Percentiles rank a stretch among this genome's conserved stretches.
These are phyloP conservation scores for Chytriomyces confervae DNA, from an alignment of 192 early-diverging fungal genomes.

Conservation along the genomic window DNA sequence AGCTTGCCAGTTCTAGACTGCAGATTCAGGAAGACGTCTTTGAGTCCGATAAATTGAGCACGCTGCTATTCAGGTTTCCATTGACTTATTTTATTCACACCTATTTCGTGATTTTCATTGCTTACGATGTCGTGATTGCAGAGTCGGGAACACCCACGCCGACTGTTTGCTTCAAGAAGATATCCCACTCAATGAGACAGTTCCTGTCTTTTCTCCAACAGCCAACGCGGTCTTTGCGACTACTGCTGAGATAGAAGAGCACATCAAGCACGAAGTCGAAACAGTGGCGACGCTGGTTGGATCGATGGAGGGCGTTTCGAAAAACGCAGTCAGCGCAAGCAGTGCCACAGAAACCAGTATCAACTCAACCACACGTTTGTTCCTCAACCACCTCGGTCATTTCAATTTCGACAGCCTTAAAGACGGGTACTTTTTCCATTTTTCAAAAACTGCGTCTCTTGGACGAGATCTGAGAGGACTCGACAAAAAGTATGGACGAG, in stretches of 20 bases:
- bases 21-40: background rate
- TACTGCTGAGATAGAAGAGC: background rate
- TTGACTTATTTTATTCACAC: background rate
- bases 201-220: slow-evolving; percentile 49
- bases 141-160: slow-evolving; percentile 65
- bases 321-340: slow-evolving; percentile 36
- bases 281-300: background rate
- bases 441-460: slow-evolving; percentile 70
- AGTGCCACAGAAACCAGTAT: too few relatives aligned
- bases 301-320: slow-evolving; percentile 50
- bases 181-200: slow-evolving; percentile 39
- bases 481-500: slow-evolving; percentile 82
- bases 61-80: background rate
- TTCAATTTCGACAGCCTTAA: slow-evolving; percentile 77
- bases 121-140: background rate
- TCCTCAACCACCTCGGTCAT: slow-evolving; percentile 78
- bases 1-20: background rate
- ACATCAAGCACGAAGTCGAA: slow-evolving; percentile 12
- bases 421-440: slow-evolving; percentile 67
- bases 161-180: slow-evolving; percentile 59
- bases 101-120: background rate
- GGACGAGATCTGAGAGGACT: slow-evolving; percentile 77
- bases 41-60: background rate
- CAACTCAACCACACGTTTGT: slow-evolving; percentile 47
- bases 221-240: slow-evolving; percentile 44